phyloP scores from a whole-genome alignment of 176 grass and related monocot species.

The Aegilops sharonensis region DNA sequence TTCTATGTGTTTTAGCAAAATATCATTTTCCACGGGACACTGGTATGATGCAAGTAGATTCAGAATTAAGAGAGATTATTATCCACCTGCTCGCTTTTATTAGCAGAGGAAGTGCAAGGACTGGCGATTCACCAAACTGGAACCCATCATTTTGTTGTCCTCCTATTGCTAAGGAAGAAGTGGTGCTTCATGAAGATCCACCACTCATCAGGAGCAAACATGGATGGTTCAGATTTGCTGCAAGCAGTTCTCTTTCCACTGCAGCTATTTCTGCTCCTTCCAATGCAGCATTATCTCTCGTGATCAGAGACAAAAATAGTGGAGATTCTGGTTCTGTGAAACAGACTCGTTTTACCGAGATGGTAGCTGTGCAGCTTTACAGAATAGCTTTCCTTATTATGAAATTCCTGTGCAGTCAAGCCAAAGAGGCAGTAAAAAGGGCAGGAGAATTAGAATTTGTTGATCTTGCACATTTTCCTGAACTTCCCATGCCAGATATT shows the following conservation, averaged over 20 bases:
- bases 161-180: slow-evolving; percentile 66
- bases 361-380: slow-evolving; percentile 70
- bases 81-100: slow-evolving; percentile 92
- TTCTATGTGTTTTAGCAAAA: slow-evolving; percentile 76
- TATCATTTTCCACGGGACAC: slow-evolving; percentile 47
- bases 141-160: slow-evolving; percentile 46
- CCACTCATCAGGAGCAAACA: slow-evolving; percentile 59
- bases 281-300: slow-evolving; percentile 25
- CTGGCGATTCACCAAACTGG: slow-evolving; percentile 37
- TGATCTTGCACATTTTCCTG: slow-evolving; percentile 81
- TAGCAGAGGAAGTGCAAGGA: slow-evolving; percentile 61
- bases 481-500: slow-evolving; percentile 93
- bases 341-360: slow-evolving; percentile 68
- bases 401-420: slow-evolving; percentile 83
- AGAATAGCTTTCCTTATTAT: slow-evolving; percentile 86
- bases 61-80: slow-evolving; percentile 67
- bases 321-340: slow-evolving; percentile 42
- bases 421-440: slow-evolving; percentile 70
- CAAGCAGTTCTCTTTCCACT: slow-evolving; percentile 26
- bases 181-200: slow-evolving; percentile 50
- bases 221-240: slow-evolving; percentile 70
- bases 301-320: slow-evolving; percentile 32
- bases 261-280: slow-evolving; percentile 28
- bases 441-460: slow-evolving; percentile 82
- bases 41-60: slow-evolving; percentile 61